Percentiles rank a stretch among this genome's conserved stretches.
Conservation (phyloP, 2,329 filamentous ascomycete species). For the Rutstroemia sp. region DNA sequence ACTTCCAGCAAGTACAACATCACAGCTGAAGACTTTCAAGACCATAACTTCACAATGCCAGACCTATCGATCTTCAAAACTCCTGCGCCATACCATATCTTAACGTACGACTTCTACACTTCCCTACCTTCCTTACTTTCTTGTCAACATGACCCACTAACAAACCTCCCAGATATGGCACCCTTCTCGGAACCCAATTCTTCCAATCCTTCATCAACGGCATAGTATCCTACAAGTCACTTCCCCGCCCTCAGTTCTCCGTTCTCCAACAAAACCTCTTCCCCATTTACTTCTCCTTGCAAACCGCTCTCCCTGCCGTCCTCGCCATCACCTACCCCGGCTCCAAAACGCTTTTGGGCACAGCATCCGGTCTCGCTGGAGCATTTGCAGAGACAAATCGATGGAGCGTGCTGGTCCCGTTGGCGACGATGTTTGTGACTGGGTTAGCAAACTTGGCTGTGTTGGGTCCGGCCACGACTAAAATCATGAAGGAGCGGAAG, state of each 20-base stretch:
- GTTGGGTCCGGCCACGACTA: slow-evolving; percentile 68
- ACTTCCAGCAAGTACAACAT: not conserved
- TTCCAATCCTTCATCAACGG: slow-evolving; percentile 80
- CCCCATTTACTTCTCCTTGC: slow-evolving; percentile 81
- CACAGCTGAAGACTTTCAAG: too few relatives aligned
- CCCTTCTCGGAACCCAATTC: slow-evolving; percentile 76
- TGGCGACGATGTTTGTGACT: slow-evolving; percentile 62
- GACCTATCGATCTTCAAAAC: slow-evolving; percentile 43
- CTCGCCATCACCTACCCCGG: slow-evolving; percentile 76
- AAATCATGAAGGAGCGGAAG: slow-evolving; percentile 67
- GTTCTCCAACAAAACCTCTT: slow-evolving; percentile 75
- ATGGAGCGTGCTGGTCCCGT: slow-evolving; percentile 58
- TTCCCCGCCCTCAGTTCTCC: slow-evolving; percentile 75
- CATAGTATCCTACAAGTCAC: slow-evolving; percentile 66
- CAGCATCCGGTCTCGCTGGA: slow-evolving; percentile 42
- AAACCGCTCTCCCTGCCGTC: slow-evolving; percentile 65
- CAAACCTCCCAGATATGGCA: slow-evolving; percentile 64
- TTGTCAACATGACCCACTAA: slow-evolving; percentile 3
- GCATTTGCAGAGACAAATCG: slow-evolving; percentile 54
- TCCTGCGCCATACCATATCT: slow-evolving; percentile 66
- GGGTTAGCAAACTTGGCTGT: slow-evolving; percentile 64
- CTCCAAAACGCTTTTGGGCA: slow-evolving; percentile 33
- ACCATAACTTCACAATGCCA: slow-evolving; percentile 27
- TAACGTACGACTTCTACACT: slow-evolving; percentile 46
- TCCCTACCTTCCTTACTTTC: not conserved